phyloP scores from a whole-genome alignment of 129 eudicot genomes.

The Centrapalus pauciflorus region DNA sequence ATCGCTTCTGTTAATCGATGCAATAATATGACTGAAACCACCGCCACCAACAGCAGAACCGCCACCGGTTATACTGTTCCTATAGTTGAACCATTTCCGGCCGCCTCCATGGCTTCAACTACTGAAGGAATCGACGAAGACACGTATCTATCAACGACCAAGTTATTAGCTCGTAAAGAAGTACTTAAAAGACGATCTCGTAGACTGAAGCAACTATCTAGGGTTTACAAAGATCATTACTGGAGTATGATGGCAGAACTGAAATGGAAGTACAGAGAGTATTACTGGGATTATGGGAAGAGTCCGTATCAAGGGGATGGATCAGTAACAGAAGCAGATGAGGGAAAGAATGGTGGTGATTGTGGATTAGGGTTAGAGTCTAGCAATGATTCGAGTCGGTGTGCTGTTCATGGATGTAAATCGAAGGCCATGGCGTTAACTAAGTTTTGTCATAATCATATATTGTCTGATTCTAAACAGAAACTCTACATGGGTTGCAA shows the following conservation, averaged over 20 bases:
- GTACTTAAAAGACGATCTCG: constrained; percentile 57
- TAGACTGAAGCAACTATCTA: constrained; percentile 36
- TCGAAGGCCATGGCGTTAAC: constrained; percentile 68
- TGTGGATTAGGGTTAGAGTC: constrained; percentile 9
- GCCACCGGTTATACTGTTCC: constrained; percentile 9
- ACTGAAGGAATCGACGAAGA: constrained; percentile 38
- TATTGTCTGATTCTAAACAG: constrained; percentile 58
- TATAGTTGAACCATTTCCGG: background rate
- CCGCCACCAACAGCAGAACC: constrained; percentile 14
- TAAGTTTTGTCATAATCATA: constrained; percentile 60
- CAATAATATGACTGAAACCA: constrained; percentile 17
- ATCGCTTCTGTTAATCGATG: background rate
- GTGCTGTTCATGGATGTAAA: constrained; percentile 44
- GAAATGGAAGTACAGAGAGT: constrained; percentile 50
- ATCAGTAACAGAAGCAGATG: background rate
- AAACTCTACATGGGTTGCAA: constrained; percentile 58
- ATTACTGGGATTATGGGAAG: constrained; percentile 63
- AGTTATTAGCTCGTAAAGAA: constrained; percentile 48
- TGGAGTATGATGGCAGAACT: constrained; percentile 78
- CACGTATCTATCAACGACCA: constrained; percentile 40
- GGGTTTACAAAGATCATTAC: constrained; percentile 52
- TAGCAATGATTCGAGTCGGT: constrained; percentile 17
- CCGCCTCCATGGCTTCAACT: constrained; percentile 17
- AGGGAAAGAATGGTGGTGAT: constrained; percentile 16
- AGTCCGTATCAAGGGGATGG: constrained; percentile 54